Evolutionary conservation across 1,284 basidiomycete species (phyloP).

Genomic region (Bjerkandera adusta): DNA sequence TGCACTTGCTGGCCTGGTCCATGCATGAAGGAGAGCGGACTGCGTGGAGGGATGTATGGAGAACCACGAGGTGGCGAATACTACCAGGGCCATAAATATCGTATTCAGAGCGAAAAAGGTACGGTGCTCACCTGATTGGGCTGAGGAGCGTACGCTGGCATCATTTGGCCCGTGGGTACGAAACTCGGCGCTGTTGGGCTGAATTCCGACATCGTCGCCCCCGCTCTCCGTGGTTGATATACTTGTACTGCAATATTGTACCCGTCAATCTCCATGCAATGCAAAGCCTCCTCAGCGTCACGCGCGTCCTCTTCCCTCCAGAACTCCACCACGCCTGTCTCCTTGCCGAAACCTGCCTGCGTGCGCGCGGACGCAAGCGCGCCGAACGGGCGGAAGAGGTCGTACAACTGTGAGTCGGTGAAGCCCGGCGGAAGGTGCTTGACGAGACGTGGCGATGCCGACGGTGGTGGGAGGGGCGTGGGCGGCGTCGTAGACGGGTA

Average conservation of each 20-base stretch:
- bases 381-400: constrained; percentile 70
- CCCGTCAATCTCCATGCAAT: constrained; percentile 77
- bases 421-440: constrained; percentile 71
- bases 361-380: constrained; percentile 68
- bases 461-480: constrained; percentile 68
- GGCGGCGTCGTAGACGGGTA: constrained; percentile 71
- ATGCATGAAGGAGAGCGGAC: constrained; percentile 60
- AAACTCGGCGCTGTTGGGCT: constrained; percentile 72
- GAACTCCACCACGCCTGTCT: constrained; percentile 80
- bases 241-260: constrained; percentile 78
- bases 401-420: constrained; percentile 76
- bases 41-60: constrained; percentile 36
- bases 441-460: constrained; percentile 70
- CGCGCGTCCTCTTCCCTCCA: constrained; percentile 87
- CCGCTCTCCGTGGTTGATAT: constrained; percentile 62
- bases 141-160: constrained; percentile 44
- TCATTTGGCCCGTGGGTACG: constrained; percentile 63
- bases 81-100: constrained; percentile 26
- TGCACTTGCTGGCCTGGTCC: constrained; percentile 90
- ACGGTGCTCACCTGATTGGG: constrained; percentile 42
- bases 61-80: constrained; percentile 61
- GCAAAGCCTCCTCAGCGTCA: constrained; percentile 73
- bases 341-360: constrained; percentile 69
- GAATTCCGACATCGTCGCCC: constrained; percentile 56
- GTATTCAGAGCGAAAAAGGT: constrained; percentile 6